Evolutionary conservation across 352 stramenopile genomes (phyloP).

Genomic region (Thalassiosira mediterranea): DNA sequence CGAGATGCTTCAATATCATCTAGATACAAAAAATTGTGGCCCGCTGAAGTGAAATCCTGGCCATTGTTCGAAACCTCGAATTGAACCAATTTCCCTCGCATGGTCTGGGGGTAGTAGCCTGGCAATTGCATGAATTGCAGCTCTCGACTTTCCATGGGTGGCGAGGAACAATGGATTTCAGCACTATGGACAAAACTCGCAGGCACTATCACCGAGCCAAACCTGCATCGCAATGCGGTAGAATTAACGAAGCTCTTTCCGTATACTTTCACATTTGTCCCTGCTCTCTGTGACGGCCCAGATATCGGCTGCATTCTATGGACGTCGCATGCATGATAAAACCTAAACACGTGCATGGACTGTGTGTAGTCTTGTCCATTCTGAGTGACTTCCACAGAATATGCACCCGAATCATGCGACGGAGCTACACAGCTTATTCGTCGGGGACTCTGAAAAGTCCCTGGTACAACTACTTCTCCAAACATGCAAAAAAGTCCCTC

Average conservation of each 20-base stretch:
- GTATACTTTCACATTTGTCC: conserved; percentile 87
- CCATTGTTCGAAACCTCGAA: conserved; percentile 95
- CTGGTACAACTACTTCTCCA: conserved; percentile 81
- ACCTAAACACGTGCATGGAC: conserved; percentile 83
- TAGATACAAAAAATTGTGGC: conserved; percentile 92
- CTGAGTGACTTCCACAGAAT: conserved; percentile 87
- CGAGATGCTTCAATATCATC: conserved; percentile 84
- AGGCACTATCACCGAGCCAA: conserved; percentile 87
- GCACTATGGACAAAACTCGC: conserved; percentile 86
- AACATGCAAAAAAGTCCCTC: conserved; percentile 89
- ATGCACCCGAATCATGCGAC: conserved; percentile 80
- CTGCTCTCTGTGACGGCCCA: conserved; percentile 86
- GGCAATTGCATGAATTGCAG: conserved; percentile 27
- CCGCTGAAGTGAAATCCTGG: conserved; percentile 92
- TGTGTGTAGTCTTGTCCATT: conserved; percentile 93
- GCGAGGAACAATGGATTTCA: conserved; percentile 87
- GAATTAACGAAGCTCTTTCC: conserved; percentile 90
- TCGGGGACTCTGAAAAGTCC: conserved; percentile 75
- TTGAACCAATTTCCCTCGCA: conserved; percentile 85
- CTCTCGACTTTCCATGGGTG: conserved; percentile 63
- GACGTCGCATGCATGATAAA: conserved; percentile 87
- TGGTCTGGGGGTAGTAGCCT: conserved; percentile 89
- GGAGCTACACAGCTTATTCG: conserved; percentile 86
- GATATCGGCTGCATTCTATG: conserved; percentile 87
- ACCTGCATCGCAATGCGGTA: conserved; percentile 87